Evolutionary conservation across 1,284 basidiomycete genomes (phyloP).

Genomic region (Lentinus polychrous): DNA sequence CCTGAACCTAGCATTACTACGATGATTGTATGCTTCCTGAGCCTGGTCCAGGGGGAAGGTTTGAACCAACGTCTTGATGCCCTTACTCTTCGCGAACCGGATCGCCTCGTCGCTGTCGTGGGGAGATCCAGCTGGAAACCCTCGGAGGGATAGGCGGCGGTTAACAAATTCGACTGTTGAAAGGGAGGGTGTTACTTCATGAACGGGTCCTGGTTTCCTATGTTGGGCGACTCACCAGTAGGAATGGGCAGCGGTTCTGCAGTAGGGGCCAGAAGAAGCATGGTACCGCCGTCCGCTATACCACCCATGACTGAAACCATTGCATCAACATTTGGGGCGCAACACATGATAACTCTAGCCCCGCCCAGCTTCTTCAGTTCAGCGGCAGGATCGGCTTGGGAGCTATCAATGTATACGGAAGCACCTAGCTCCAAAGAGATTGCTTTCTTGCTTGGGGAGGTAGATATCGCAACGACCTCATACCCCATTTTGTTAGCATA

Average conservation of each 20-base stretch:
- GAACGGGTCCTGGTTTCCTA: neutral
- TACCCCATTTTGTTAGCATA: constrained; percentile 24
- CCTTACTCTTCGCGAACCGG: constrained; percentile 3
- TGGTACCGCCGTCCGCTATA: neutral
- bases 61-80: constrained; percentile 8
- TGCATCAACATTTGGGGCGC: constrained; percentile 17
- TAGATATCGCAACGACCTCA: constrained; percentile 20
- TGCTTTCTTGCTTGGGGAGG: constrained; percentile 9
- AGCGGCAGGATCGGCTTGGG: constrained; percentile 16
- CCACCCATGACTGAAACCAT: neutral
- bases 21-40: constrained; percentile 9
- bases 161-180: neutral
- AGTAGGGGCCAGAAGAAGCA: constrained; percentile 1
- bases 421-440: constrained; percentile 19
- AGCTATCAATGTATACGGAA: constrained; percentile 22
- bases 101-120: constrained; percentile 7
- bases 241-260: neutral
- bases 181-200: neutral
- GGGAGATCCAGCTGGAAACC: constrained; percentile 6
- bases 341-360: constrained; percentile 22
- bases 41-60: constrained; percentile 10
- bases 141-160: constrained; percentile 6
- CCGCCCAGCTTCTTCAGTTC: constrained; percentile 23
- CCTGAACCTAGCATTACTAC: constrained; percentile 8
- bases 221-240: neutral